These are phyloP conservation scores for Leccinum pachyderme DNA, from an alignment of 1,284 basidiomycete genomes.

Conservation along the genomic window DNA sequence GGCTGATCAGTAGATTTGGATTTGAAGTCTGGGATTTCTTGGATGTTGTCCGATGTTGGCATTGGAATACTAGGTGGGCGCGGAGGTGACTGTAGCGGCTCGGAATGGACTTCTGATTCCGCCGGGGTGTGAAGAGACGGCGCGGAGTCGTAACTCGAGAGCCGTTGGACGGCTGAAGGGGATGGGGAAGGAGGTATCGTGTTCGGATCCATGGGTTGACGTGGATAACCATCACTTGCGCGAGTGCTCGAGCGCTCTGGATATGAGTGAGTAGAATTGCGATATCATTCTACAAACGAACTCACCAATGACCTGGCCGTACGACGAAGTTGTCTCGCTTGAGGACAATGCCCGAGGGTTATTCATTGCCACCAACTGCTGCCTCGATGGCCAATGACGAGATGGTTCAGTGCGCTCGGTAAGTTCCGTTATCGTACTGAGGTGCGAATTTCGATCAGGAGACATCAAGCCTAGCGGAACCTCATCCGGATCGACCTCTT, in stretches of 20 bases:
- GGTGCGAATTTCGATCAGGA: conserved; percentile 30
- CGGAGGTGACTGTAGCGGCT: conserved; percentile 29
- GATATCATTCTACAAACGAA: conserved; percentile 4
- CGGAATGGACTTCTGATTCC: conserved; percentile 34
- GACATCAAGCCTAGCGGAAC: conserved; percentile 21
- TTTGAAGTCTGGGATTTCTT: conserved; percentile 54
- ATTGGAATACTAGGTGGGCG: conserved; percentile 41
- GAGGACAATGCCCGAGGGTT: conserved; percentile 39
- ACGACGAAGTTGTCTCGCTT: conserved; percentile 54
- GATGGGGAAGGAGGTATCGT: conserved; percentile 62
- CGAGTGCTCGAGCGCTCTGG: conserved; percentile 17
- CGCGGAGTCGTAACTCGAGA: conserved; percentile 57
- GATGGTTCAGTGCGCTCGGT: conserved; percentile 63
- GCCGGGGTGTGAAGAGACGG: conserved; percentile 51
- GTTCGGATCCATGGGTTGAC: conserved; percentile 50
- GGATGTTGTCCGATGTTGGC: conserved; percentile 49
- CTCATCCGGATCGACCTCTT: conserved; percentile 20
- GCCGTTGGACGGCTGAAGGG: conserved; percentile 67
- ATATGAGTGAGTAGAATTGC: conserved; percentile 5
- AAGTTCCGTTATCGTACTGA: conserved; percentile 64
- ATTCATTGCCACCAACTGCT: conserved; percentile 37
- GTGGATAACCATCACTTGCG: conserved; percentile 11
- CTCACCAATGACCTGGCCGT: conserved; percentile 61
- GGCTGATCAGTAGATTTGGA: conserved; percentile 44
- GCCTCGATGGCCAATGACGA: conserved; percentile 42